Conservation (phyloP, 768 basidiomycete genomes). For the Crepidotus variabilis region DNA sequence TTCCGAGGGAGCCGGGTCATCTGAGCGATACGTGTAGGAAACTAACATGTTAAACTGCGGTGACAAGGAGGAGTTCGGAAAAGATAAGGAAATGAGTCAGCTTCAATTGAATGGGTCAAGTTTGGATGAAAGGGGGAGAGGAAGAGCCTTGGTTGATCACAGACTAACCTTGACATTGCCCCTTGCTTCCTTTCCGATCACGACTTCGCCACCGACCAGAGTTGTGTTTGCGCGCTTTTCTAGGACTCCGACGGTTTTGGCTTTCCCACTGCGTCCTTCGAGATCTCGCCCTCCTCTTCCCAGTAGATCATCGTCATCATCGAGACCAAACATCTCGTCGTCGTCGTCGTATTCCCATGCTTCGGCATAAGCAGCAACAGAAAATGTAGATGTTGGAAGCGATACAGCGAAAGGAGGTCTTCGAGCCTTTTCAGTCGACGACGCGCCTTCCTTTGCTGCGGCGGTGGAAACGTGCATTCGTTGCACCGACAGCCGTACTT, state of each 20-base stretch:
- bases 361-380: conserved; percentile 88
- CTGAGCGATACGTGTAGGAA: conserved; percentile 89
- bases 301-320: conserved; percentile 49
- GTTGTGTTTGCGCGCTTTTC: conserved; percentile 91
- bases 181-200: conserved; percentile 73
- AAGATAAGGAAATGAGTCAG: background rate
- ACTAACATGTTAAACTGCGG: conserved; percentile 90
- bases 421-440: conserved; percentile 46
- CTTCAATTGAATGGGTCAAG: background rate
- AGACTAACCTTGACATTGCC: conserved; percentile 72
- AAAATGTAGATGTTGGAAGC: conserved; percentile 73
- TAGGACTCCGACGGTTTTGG: conserved; percentile 72
- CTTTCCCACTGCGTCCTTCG: conserved; percentile 39
- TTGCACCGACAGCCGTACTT: conserved; percentile 82
- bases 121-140: background rate
- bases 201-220: conserved; percentile 83
- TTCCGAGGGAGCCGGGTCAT: conserved; percentile 72
- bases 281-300: conserved; percentile 38
- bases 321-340: conserved; percentile 76
- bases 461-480: conserved; percentile 52
- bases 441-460: conserved; percentile 29
- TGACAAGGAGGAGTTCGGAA: conserved; percentile 1
- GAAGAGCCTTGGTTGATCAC: background rate
- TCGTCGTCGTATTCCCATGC: conserved; percentile 99
- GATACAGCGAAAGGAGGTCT: conserved; percentile 78